Evolutionary conservation across 805 yeast genomes (phyloP).

Genomic region (Cyberlindnera japonica): DNA sequence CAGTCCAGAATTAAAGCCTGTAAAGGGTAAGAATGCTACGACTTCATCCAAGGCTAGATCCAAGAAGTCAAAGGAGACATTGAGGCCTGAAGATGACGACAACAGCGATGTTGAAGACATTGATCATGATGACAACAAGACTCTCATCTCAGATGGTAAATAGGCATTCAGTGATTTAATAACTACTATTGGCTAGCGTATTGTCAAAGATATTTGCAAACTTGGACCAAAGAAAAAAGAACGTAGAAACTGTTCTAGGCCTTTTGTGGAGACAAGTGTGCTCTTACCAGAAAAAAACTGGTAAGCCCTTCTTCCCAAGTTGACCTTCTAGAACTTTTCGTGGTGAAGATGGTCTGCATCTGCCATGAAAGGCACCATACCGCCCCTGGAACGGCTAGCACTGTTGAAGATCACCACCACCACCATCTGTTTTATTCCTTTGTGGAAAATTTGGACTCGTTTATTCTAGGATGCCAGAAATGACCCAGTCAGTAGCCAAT

Average conservation of each 20-base stretch:
- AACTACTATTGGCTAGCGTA: too few species aligned
- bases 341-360: too few species aligned
- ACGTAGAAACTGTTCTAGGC: background rate
- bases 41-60: background rate
- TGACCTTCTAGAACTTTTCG: background rate
- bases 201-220: too few species aligned
- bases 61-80: constrained; percentile 4
- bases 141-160: constrained; percentile 7
- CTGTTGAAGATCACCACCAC: too few species aligned
- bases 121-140: constrained; percentile 15
- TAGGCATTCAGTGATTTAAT: too few species aligned
- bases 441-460: too few species aligned
- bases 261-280: background rate
- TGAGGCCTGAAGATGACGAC: constrained; percentile 5
- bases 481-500: constrained; percentile 30
- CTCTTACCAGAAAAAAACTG: too few species aligned
- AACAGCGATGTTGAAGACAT: constrained; percentile 7
- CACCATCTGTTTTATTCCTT: too few species aligned
- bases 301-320: too few species aligned
- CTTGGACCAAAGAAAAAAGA: too few species aligned
- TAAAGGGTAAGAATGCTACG: constrained; percentile 1
- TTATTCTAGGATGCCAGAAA: background rate
- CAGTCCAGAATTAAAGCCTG: constrained; percentile 12
- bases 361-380: too few species aligned
- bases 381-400: too few species aligned